phyloP scores from a whole-genome alignment of 2,329 filamentous ascomycete species.

The Diplodia seriata region DNA sequence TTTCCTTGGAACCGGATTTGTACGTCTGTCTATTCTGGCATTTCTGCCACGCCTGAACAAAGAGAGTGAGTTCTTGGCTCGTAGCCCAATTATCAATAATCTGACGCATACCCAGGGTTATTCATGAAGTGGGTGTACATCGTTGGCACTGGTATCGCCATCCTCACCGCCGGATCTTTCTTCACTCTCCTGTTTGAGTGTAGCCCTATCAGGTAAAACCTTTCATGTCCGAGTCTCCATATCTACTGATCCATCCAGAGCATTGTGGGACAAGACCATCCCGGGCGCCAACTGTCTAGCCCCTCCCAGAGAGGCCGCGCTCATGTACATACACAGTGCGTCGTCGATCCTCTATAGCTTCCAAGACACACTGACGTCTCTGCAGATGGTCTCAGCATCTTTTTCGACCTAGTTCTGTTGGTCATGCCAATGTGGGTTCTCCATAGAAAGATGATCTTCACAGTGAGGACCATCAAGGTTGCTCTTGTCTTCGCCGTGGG shows the following conservation, averaged over 20 bases:
- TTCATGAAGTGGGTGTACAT: conserved; percentile 25
- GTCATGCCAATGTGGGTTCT: conserved; percentile 44
- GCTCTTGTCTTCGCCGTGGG: conserved; percentile 48
- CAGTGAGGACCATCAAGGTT: conserved; percentile 45
- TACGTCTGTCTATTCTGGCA: conserved; percentile 46
- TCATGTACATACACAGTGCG: conserved; percentile 45
- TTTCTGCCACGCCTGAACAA: conserved; percentile 47
- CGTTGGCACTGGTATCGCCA: conserved; percentile 8
- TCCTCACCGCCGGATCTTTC: conserved; percentile 25
- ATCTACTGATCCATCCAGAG: not conserved
- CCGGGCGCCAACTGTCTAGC: conserved; percentile 41
- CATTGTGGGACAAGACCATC: conserved; percentile 31
- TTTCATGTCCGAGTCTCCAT: not conserved
- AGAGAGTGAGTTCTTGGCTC: conserved; percentile 41
- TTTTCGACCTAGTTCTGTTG: conserved; percentile 45
- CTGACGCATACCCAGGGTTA: not conserved
- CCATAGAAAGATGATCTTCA: conserved; percentile 47
- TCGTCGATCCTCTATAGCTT: conserved; percentile 33
- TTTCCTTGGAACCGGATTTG: conserved; percentile 44
- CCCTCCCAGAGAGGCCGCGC: conserved; percentile 37
- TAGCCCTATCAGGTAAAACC: conserved; percentile 26
- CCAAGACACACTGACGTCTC: not conserved
- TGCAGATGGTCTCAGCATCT: conserved; percentile 37
- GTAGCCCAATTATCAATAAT: too few relatives aligned
- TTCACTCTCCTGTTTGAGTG: conserved; percentile 32